Conservation (phyloP, 768 basidiomycete genomes). For the Coprinellus micaceus region DNA sequence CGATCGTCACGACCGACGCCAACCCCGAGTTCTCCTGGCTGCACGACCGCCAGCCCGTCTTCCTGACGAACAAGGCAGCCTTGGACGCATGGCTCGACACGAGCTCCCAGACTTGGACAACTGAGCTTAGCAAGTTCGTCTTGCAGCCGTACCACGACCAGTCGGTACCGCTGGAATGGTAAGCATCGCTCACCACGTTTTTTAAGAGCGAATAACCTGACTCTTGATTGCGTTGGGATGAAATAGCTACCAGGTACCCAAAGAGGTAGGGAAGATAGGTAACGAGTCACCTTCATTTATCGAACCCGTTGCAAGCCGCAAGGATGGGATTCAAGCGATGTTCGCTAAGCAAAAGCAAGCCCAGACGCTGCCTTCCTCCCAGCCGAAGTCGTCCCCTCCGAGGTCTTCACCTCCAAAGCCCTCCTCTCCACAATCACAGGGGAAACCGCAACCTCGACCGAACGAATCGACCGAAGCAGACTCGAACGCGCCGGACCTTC, state of each 20-base stretch:
- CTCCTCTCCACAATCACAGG: no score
- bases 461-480: not conserved
- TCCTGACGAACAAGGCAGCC: constrained; percentile 61
- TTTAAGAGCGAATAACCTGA: not conserved
- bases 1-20: constrained; percentile 83
- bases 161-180: constrained; percentile 64
- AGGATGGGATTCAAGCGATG: constrained; percentile 84
- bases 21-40: constrained; percentile 74
- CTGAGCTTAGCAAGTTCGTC: constrained; percentile 55
- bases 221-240: not conserved
- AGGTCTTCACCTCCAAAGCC: no score
- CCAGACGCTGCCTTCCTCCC: not conserved
- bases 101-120: constrained; percentile 59
- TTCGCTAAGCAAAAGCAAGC: constrained; percentile 58
- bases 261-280: constrained; percentile 89
- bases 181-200: constrained; percentile 17
- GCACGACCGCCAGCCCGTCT: constrained; percentile 88
- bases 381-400: no score
- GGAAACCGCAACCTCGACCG: not conserved
- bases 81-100: constrained; percentile 80
- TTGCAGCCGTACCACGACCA: constrained; percentile 50
- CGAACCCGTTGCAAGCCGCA: constrained; percentile 70
- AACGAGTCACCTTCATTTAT: constrained; percentile 80
- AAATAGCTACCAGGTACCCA: constrained; percentile 78
- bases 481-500: not conserved